phyloP scores from a whole-genome alignment of 164 flowering plant genomes.

The Paratinospora sagittata region DNA sequence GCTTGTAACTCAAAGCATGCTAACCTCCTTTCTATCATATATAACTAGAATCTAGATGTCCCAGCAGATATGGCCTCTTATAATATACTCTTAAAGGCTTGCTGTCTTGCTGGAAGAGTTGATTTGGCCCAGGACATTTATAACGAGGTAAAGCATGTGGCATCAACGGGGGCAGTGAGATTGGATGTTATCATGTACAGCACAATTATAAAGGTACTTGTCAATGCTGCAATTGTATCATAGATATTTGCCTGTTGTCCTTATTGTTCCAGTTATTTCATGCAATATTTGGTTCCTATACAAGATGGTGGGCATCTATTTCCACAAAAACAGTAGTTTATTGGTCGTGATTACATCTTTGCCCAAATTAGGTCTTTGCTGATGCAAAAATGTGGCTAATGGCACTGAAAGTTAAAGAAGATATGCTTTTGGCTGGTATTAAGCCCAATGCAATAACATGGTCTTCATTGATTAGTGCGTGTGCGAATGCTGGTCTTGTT shows the following conservation, averaged over 20 bases:
- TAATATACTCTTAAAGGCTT: slow-evolving; percentile 81
- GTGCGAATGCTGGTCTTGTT: slow-evolving; percentile 80
- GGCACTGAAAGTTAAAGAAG: slow-evolving; percentile 79
- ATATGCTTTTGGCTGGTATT: slow-evolving; percentile 76
- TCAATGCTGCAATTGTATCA: not conserved
- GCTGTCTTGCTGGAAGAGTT: slow-evolving; percentile 72
- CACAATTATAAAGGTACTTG: slow-evolving; percentile 76
- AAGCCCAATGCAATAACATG: slow-evolving; percentile 72
- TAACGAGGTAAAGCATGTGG: slow-evolving; percentile 46
- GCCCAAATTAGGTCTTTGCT: slow-evolving; percentile 57
- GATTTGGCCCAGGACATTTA: slow-evolving; percentile 78
- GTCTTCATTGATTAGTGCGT: slow-evolving; percentile 87
- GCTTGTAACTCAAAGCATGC: not conserved
- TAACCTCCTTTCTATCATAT: not conserved
- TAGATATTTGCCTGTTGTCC: not conserved
- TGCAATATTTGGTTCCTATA: not conserved
- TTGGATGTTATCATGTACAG: slow-evolving; percentile 87
- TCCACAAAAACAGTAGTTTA: not conserved
- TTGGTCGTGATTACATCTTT: not conserved
- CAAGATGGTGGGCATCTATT: not conserved
- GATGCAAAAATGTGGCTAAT: slow-evolving; percentile 85
- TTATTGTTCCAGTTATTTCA: not conserved
- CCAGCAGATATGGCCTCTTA: slow-evolving; percentile 65
- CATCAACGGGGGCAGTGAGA: slow-evolving; percentile 49
- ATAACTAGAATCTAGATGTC: slow-evolving; percentile 60